Base-by-base conservation (phyloP, 176 grass and related monocot species). In the Leersia perrieri region DNA sequence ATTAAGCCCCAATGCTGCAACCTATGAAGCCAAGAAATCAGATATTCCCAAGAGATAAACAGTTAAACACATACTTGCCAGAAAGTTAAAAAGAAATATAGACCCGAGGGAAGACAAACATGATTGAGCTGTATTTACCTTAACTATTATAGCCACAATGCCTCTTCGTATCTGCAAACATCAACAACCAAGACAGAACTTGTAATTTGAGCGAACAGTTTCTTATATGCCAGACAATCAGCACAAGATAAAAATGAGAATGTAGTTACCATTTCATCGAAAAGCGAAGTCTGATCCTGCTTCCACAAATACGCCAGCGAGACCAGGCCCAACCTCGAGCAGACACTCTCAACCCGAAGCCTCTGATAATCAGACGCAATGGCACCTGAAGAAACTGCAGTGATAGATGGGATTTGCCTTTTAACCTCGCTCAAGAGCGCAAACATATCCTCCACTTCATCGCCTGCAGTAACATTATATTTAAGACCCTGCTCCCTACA, bases 331-430 rank as follows among this genome's bases (percentile, higher is more conserved):
- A 98, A 32, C 81, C 95, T 89, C 1, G 86, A 94, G 87, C 95
- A 95, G 61, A 95, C 86, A 45, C 86, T 95, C 88, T 98, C 95
- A 16, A 98, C 92, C 40, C 95, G 88, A 18, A 95, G 79, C 82
- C 95, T 88, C 86, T 98, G 95, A 79, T 98, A 98, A 73, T 98
- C 92, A 2, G 95, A 98, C 35, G 92, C 92, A 25, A 98, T 98
- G 23, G 95, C 90, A 13, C 95, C 95, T 5, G 95, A 98, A 9
- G 88, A 95, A 22, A 98, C 88, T 0, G 95, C 92, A 49, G 61
- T 79, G 23, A 98, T 62, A 47, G 88, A 91, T 16, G 92, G 95
- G 51, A 95, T 94, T 35, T 68, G 78, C 22, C 75, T 80, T 72
- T 95, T 98, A 66, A 98, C 71, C 86, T 95, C 90, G 23, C 88